Evolutionary conservation across 768 basidiomycete genomes (phyloP), one percentile per base, ranked within the genome.

Genomic region (Cystoderma amianthinum): DNA sequence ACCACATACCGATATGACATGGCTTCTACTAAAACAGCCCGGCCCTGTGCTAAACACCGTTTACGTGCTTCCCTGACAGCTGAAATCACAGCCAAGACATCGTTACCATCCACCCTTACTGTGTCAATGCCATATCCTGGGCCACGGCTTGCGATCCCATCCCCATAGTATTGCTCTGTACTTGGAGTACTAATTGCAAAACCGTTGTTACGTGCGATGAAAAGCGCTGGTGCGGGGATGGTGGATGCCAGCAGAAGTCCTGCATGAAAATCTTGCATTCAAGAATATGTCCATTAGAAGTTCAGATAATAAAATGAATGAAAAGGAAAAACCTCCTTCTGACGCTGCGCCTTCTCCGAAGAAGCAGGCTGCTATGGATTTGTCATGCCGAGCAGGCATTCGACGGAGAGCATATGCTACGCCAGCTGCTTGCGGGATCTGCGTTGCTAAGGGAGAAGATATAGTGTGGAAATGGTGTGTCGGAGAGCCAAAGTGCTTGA

Each of bases 271-370:
- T 96, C 93, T 62, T 60, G 55, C 57, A 15, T 60, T 54, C 12
- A 59, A 17, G 18, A 40, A 17, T 16, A 25, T 20, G 20, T 7
- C 9, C 13, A 44, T 55, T 17, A 44, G 19, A 25, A 25, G n/a
- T n/a, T n/a, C n/a, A n/a, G n/a, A 32, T 13, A 32, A 43, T 11
- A 30, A 22, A 30, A 28, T 42, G 20, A 41, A 16, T 19, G 22
- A 39, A 28, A 13, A 19, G 3, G 38, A 19, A 48, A 22, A 34
- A 71, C 79, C 80, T 43, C 92, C 92, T 63, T 95, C 93, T 2
- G 88, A 90, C 2, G 92, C 90, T 5, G 91, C 90, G 45, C 91
- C 93, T 63, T 97, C 94, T 17, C 93, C 93, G 48, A 95, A 94
- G 60, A 81, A 96, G 38, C 89, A 90, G 7, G 81, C 85, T 0